Base-by-base conservation (phyloP, 2,329 filamentous ascomycete species). In the Elsinoe arachidis region DNA sequence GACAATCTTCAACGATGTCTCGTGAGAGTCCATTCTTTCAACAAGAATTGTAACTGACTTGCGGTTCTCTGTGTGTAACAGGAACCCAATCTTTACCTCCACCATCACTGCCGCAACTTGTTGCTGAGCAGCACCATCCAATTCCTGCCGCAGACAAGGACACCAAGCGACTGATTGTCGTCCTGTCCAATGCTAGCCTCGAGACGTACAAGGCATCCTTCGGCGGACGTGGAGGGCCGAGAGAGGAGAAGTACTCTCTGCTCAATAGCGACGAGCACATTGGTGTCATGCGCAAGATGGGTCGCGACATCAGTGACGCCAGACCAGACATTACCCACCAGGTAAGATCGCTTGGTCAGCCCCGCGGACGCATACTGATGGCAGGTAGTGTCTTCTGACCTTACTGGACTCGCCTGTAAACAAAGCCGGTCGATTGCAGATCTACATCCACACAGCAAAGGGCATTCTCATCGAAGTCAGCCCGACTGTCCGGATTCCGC, bases 251-350 rank as follows among this genome's bases (percentile, higher is more conserved):
- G 74, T 99, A 95, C 75, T 95, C 92, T 61, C 79, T 99, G 55
- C 84, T 99, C 68, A 99, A 99, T 79, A 96, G 91, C 74, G 93
- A 99, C 70, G 93, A 99, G 75, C 93, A 99, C 72, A 99, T 99
- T 65, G 93, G 93, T 61, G 88, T 97, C 63, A 96, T 99, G 90
- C 87, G 93, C 68, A 99, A 97, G 79, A 97, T 97, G 92, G 95
- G 95, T 72, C 83, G 93, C 66, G 93, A 99, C 71, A 97, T 99
- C 64, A 96, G 91, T 72, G 93, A 99, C 74, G 93, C 93, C 60
- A 85, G 93, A 65, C 93, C 93, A 44, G 93, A 99, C 74, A 99
- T 99, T 68, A 96, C 93, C 46, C 93, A 99, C 72, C 93, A 97
- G 89, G 92, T 96, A 78, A 68, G 82, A 72, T 49, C 56, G 49